phyloP scores from a whole-genome alignment of 495 filamentous ascomycete species.

The Penicillium ucsense region DNA sequence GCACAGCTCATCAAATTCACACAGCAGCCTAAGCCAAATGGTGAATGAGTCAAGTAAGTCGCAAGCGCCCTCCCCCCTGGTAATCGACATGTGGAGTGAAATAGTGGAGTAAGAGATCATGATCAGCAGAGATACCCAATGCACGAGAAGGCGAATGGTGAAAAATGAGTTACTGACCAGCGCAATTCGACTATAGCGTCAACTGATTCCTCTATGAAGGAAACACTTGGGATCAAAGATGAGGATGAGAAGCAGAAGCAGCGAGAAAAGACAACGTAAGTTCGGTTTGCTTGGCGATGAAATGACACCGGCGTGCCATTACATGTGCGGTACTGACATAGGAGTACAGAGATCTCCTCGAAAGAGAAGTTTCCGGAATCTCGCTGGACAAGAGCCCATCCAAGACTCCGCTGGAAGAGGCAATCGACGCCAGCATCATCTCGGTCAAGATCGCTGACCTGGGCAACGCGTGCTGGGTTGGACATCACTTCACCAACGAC shows the following conservation, averaged over 20 bases:
- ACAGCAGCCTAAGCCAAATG: conserved; percentile 76
- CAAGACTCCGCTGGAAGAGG: conserved; percentile 29
- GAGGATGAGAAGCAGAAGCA: conserved; percentile 68
- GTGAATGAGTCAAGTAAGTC: conserved; percentile 62
- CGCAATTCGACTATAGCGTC: neutral
- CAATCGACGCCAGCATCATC: conserved; percentile 62
- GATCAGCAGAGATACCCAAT: too few species aligned
- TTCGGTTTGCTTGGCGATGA: neutral
- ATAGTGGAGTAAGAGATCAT: too few species aligned
- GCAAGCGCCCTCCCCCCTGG: neutral
- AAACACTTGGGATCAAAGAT: conserved; percentile 50
- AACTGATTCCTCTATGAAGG: conserved; percentile 48
- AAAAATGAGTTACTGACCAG: neutral
- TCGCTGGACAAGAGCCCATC: conserved; percentile 70
- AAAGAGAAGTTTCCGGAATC: conserved; percentile 87
- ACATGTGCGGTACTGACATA: neutral
- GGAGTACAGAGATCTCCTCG: conserved; percentile 65
- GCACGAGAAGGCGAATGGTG: too few species aligned
- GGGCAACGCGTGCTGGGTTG: conserved; percentile 97
- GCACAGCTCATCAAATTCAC: conserved; percentile 60
- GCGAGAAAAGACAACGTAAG: conserved; percentile 89
- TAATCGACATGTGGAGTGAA: neutral
- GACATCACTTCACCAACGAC: conserved; percentile 98
- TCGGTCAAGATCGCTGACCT: conserved; percentile 99
- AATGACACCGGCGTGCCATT: neutral